These are phyloP conservation scores for Chrysophaeum taylorii DNA, from an alignment of 352 stramenopile genomes.

Conservation along the genomic window DNA sequence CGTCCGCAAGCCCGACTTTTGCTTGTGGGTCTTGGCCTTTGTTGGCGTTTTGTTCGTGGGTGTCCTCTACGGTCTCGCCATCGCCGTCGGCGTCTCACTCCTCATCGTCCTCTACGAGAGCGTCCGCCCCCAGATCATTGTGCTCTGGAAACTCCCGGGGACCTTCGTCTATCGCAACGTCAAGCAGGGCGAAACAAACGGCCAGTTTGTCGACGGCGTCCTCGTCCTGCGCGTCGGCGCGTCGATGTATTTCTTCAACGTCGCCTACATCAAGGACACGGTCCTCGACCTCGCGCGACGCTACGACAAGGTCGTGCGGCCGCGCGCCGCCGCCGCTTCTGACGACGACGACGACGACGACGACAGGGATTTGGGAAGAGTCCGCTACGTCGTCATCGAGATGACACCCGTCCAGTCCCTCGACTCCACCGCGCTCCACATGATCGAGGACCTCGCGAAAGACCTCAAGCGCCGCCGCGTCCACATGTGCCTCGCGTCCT, in stretches of 20 bases:
- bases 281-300: background rate
- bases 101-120: slow-evolving; percentile 38
- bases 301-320: background rate
- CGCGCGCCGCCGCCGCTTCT: no score
- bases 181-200: slow-evolving; percentile 39
- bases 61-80: slow-evolving; percentile 34
- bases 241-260: slow-evolving; percentile 43
- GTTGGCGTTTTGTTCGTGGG: slow-evolving; percentile 45
- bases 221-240: slow-evolving; percentile 38
- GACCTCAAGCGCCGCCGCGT: background rate
- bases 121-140: slow-evolving; percentile 35
- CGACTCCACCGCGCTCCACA: slow-evolving; percentile 12
- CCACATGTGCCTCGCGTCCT: background rate
- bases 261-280: slow-evolving; percentile 12
- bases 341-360: background rate
- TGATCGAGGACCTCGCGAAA: background rate
- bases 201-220: slow-evolving; percentile 36
- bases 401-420: slow-evolving; percentile 6
- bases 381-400: slow-evolving; percentile 9
- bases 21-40: slow-evolving; percentile 48
- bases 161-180: slow-evolving; percentile 36
- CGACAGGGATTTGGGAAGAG: background rate
- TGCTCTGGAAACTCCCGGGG: slow-evolving; percentile 38
- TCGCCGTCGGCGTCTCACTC: slow-evolving; percentile 36
- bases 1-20: slow-evolving; percentile 51